These are phyloP conservation scores for Daedaleopsis nitida DNA, from an alignment of 768 basidiomycete species.

Conservation along the genomic window DNA sequence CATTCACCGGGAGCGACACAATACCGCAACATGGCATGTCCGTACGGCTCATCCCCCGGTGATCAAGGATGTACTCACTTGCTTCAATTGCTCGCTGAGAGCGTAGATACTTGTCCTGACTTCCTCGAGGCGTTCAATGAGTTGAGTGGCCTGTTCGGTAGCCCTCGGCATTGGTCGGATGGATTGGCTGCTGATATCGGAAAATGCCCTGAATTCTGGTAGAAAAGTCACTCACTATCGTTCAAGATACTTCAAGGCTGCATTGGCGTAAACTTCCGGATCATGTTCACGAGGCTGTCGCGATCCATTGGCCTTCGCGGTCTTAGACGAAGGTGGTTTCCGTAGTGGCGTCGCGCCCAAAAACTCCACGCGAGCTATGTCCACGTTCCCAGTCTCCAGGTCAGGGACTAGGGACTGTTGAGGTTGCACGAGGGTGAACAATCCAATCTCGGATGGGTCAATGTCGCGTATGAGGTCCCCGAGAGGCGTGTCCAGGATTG, in stretches of 20 bases:
- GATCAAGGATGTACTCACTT: constrained; percentile 35
- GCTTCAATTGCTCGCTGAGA: constrained; percentile 38
- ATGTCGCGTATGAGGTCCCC: constrained; percentile 81
- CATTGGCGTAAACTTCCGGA: constrained; percentile 75
- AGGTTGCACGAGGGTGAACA: constrained; percentile 60
- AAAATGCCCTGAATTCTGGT: background rate
- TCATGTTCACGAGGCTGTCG: constrained; percentile 49
- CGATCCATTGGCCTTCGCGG: constrained; percentile 33
- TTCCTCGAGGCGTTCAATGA: constrained; percentile 42
- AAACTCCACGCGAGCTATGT: constrained; percentile 67
- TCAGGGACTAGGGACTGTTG: constrained; percentile 26
- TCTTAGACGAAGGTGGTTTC: constrained; percentile 44
- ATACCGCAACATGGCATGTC: too few species aligned
- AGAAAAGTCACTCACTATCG: constrained; percentile 60
- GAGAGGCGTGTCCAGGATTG: constrained; percentile 62
- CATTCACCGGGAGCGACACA: too few species aligned
- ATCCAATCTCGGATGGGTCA: constrained; percentile 75
- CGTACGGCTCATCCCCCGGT: background rate
- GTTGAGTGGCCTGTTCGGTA: constrained; percentile 39
- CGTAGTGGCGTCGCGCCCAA: constrained; percentile 71
- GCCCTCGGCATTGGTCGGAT: constrained; percentile 53
- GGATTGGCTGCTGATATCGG: constrained; percentile 35
- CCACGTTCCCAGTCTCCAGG: constrained; percentile 33
- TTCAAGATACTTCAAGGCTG: constrained; percentile 75
- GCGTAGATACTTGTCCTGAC: constrained; percentile 38